phyloP scores from a whole-genome alignment of 2,329 filamentous ascomycete genomes.

The Thelonectria discophora region DNA sequence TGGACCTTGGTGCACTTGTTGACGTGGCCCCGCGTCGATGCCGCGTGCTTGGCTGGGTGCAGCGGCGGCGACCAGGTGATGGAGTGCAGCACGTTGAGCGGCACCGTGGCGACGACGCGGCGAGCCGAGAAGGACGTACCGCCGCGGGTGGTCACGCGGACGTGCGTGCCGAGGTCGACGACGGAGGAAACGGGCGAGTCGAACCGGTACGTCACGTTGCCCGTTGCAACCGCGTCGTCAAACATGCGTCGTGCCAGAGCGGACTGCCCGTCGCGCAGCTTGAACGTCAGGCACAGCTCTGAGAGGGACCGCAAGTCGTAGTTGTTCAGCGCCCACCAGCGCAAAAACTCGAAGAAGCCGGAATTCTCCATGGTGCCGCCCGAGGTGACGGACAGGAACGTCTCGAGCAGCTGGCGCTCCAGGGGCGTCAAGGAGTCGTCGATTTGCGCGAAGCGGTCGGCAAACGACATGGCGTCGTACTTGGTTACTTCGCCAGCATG shows the following conservation, averaged over 20 bases:
- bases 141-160: slow-evolving; percentile 19
- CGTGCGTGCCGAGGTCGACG: slow-evolving; percentile 12
- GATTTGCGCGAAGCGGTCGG: slow-evolving; percentile 23
- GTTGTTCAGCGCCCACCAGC: slow-evolving; percentile 25
- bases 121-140: slow-evolving; percentile 9
- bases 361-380: slow-evolving; percentile 27
- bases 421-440: slow-evolving; percentile 18
- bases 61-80: slow-evolving; percentile 22
- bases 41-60: slow-evolving; percentile 17
- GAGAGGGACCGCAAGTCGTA: slow-evolving; percentile 22
- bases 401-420: slow-evolving; percentile 23
- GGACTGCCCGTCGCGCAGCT: slow-evolving; percentile 23
- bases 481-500: slow-evolving; percentile 8
- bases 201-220: slow-evolving; percentile 25
- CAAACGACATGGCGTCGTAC: slow-evolving; percentile 24
- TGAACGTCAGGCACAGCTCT: slow-evolving; percentile 19
- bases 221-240: slow-evolving; percentile 18
- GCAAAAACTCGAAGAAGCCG: slow-evolving; percentile 23
- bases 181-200: slow-evolving; percentile 13
- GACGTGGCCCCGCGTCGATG: slow-evolving; percentile 16
- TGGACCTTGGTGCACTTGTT: slow-evolving; percentile 27
- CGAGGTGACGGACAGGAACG: slow-evolving; percentile 23
- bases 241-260: slow-evolving; percentile 19
- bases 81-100: slow-evolving; percentile 21
- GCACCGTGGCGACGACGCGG: slow-evolving; percentile 18